A percentile compares a stretch with the other conserved stretches of the same genome.
Conservation (phyloP, 495 filamentous ascomycete genomes). For the Daldinia bambusicola region DNA sequence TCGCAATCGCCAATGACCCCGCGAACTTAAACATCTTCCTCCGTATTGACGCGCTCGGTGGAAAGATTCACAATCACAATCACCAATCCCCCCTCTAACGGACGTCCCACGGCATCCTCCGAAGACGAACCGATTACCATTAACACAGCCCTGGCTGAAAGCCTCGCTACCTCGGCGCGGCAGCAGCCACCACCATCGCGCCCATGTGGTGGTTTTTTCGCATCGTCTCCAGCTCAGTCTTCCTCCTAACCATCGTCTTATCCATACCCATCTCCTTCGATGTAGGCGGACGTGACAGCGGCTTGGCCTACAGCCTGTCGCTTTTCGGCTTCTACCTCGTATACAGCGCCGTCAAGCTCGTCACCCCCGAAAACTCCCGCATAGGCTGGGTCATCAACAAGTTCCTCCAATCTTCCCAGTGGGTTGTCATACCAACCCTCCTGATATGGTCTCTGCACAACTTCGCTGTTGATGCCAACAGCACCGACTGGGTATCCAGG, state of each 20-base stretch:
- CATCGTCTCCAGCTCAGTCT: constrained; percentile 76
- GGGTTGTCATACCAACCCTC: constrained; percentile 81
- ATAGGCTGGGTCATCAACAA: constrained; percentile 74
- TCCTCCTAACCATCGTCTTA: constrained; percentile 87
- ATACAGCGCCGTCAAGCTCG: constrained; percentile 80
- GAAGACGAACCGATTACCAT: constrained; percentile 18
- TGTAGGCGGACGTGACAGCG: constrained; percentile 93
- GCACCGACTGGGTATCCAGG: constrained; percentile 79
- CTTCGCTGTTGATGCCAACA: constrained; percentile 86
- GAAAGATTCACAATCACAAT: background rate
- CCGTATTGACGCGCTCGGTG: constrained; percentile 26
- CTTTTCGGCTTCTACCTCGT: constrained; percentile 90
- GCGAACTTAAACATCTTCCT: constrained; percentile 14
- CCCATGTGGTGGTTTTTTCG: constrained; percentile 77
- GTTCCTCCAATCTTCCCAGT: constrained; percentile 78
- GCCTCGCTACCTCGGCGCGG: constrained; percentile 50
- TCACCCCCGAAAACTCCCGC: constrained; percentile 81
- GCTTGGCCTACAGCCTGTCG: constrained; percentile 88
- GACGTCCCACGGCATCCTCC: constrained; percentile 18
- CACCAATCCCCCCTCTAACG: background rate
- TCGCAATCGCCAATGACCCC: constrained; percentile 15
- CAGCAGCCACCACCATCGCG: constrained; percentile 53
- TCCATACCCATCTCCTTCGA: constrained; percentile 96
- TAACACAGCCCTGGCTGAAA: constrained; percentile 45
- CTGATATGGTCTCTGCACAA: constrained; percentile 94